Evolutionary conservation across 2,329 filamentous ascomycete species (phyloP).

Genomic region (Stagonosporopsis vannaccii): DNA sequence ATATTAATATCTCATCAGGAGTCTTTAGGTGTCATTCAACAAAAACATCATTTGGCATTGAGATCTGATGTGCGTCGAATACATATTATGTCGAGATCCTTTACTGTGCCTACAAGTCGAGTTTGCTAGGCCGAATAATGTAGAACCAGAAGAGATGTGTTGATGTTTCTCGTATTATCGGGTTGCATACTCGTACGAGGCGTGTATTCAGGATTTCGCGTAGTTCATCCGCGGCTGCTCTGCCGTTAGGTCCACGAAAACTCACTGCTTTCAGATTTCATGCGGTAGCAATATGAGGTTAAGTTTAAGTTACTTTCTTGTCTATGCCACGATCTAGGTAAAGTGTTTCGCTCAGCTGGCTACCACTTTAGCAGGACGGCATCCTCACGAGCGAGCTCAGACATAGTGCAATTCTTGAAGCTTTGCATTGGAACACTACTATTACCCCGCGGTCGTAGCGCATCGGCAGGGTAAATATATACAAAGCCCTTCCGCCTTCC

Average conservation of each 20-base stretch:
- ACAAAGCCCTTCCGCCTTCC: constrained; percentile 6
- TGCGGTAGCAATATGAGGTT: neutral
- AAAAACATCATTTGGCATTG: neutral
- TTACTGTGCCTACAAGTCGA: neutral
- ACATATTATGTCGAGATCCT: neutral
- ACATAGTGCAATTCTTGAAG: neutral
- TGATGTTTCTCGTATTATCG: too few species aligned
- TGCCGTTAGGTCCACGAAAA: neutral
- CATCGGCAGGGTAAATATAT: constrained; percentile 9
- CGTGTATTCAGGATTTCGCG: neutral
- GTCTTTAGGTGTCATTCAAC: neutral
- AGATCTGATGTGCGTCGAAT: neutral
- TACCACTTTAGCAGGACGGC: neutral
- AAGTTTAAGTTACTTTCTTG: neutral
- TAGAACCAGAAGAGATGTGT: neutral
- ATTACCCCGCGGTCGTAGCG: constrained; percentile 3
- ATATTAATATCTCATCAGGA: neutral
- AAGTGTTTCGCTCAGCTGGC: neutral
- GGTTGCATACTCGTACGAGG: neutral
- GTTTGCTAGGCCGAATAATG: too few species aligned
- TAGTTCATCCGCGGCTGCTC: neutral
- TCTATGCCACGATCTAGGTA: neutral
- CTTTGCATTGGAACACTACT: constrained; percentile 14
- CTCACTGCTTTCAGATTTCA: neutral
- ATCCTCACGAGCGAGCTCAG: neutral